Conservation (phyloP, 768 basidiomycete species). For the Cystofilobasidium ferigula region DNA sequence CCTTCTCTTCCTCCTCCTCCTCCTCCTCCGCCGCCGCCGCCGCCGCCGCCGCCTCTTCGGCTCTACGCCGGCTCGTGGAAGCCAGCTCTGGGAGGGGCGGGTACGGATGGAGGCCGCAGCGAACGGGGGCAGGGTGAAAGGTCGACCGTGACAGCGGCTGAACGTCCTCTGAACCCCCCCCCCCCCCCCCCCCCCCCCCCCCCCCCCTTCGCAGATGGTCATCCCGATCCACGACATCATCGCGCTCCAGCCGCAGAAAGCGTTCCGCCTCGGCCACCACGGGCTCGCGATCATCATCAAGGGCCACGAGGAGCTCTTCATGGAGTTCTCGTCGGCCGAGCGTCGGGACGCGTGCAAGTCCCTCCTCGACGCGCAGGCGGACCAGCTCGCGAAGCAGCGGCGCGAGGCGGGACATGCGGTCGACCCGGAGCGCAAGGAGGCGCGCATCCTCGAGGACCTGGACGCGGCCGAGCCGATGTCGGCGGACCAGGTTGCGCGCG, state of each 20-base stretch:
- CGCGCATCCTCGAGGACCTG: conserved; percentile 74
- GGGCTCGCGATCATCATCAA: conserved; percentile 83
- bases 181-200: too few species aligned
- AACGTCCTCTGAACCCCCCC: too few species aligned
- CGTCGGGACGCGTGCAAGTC: conserved; percentile 65
- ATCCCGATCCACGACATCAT: conserved; percentile 82
- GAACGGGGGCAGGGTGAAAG: too few species aligned
- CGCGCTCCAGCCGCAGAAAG: conserved; percentile 68
- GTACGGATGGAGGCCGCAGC: too few species aligned
- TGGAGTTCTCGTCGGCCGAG: conserved; percentile 76
- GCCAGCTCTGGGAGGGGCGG: too few species aligned
- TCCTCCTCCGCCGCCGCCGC: too few species aligned
- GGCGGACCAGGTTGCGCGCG: neutral
- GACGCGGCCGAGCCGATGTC: conserved; percentile 39
- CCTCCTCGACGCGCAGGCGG: conserved; percentile 69
- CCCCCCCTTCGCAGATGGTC: conserved; percentile 59
- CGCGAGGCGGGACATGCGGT: conserved; percentile 39
- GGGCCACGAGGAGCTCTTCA: conserved; percentile 94
- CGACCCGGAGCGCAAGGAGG: conserved; percentile 51
- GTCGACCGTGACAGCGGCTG: too few species aligned
- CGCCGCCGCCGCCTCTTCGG: too few species aligned
- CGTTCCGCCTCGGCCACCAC: conserved; percentile 77
- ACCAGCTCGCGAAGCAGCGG: conserved; percentile 42
- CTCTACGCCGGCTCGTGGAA: too few species aligned
- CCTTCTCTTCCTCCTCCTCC: too few species aligned